Conservation (phyloP, 2,329 filamentous ascomycete species). For the Drechslerella coelobrocha region DNA sequence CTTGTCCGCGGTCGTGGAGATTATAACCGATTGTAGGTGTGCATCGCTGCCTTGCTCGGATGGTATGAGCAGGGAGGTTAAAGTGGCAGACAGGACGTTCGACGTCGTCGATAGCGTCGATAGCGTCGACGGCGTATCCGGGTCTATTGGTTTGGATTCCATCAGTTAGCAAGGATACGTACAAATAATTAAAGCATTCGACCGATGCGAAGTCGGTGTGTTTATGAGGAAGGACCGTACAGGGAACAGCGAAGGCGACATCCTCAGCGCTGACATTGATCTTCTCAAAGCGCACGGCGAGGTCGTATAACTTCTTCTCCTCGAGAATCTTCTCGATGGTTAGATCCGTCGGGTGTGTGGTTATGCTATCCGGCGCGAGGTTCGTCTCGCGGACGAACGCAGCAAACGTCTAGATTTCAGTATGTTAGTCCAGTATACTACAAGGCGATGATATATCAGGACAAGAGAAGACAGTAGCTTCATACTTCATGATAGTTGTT, state of each 20-base stretch:
- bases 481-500: conserved; percentile 60
- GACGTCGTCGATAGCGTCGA: conserved; percentile 56
- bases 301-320: conserved; percentile 54
- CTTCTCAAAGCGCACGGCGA: conserved; percentile 53
- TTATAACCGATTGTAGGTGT: conserved; percentile 35
- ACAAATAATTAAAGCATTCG: background rate
- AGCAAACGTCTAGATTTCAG: conserved; percentile 51
- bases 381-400: conserved; percentile 54
- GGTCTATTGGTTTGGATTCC: conserved; percentile 7
- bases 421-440: conserved; percentile 1
- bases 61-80: conserved; percentile 51
- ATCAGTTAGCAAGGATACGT: background rate
- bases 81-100: conserved; percentile 60
- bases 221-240: conserved; percentile 56
- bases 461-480: background rate
- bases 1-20: conserved; percentile 58
- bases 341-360: conserved; percentile 46
- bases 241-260: conserved; percentile 52
- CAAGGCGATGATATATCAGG: background rate
- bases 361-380: conserved; percentile 50
- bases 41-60: conserved; percentile 53
- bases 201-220: background rate
- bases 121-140: conserved; percentile 14
- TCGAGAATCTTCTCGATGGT: conserved; percentile 55
- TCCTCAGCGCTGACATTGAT: conserved; percentile 48